phyloP scores from a whole-genome alignment of 1,284 basidiomycete genomes.

The Apiotrichum porosum region DNA sequence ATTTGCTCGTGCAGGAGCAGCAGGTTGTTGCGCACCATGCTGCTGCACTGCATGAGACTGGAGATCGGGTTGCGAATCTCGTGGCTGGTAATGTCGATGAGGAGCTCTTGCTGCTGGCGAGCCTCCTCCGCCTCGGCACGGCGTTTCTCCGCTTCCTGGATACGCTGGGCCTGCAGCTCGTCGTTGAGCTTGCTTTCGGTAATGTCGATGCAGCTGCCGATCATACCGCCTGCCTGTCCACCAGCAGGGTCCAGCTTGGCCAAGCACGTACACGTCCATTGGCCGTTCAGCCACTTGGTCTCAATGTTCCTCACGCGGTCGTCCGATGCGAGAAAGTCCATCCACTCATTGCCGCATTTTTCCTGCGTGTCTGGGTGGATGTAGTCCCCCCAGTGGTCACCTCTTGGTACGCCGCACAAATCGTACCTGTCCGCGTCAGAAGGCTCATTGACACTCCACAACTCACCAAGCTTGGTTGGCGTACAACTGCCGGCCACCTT shows the following conservation, averaged over 20 bases:
- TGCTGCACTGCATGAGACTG: conserved; percentile 32
- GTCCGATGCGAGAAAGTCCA: background rate
- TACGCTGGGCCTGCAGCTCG: conserved; percentile 32
- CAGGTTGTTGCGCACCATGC: conserved; percentile 43
- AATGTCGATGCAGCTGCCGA: conserved; percentile 38
- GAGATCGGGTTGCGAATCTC: conserved; percentile 38
- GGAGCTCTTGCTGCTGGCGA: conserved; percentile 42
- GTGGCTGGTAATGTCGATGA: conserved; percentile 47
- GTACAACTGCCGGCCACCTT: conserved; percentile 25
- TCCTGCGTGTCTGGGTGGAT: conserved; percentile 23
- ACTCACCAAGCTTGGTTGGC: conserved; percentile 28
- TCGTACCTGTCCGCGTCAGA: too few relatives aligned
- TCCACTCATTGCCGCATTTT: conserved; percentile 15
- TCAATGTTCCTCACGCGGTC: conserved; percentile 9
- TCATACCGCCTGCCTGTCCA: conserved; percentile 19
- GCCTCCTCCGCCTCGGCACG: conserved; percentile 44
- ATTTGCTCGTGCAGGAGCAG: conserved; percentile 36
- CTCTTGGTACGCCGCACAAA: too few relatives aligned
- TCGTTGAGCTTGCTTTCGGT: conserved; percentile 44
- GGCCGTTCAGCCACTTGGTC: conserved; percentile 29
- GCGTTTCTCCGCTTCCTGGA: conserved; percentile 41
- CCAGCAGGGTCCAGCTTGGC: too few relatives aligned
- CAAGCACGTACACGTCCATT: conserved; percentile 16
- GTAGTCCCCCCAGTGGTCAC: background rate
- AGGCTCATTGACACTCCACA: too few relatives aligned